These are phyloP conservation scores for Leonotis leonurus DNA, from an alignment of 257 asterid genomes.

Conservation along the genomic window DNA sequence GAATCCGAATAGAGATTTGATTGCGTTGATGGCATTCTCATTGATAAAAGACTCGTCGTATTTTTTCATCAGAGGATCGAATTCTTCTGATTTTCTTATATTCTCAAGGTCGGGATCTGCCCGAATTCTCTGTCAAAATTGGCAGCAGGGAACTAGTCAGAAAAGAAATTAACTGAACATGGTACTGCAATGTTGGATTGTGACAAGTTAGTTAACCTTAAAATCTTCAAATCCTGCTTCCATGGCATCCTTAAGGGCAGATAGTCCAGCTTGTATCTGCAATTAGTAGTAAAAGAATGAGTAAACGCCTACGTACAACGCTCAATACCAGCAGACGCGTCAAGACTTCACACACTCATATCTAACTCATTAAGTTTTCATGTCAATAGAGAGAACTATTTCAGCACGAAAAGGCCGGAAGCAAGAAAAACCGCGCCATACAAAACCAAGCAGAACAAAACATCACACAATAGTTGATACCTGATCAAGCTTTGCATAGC, in stretches of 20 bases:
- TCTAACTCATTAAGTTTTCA: not conserved
- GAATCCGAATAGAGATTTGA: conserved; percentile 84
- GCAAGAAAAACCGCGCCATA: too few relatives aligned
- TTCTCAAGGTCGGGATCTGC: conserved; percentile 82
- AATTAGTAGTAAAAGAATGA: not conserved
- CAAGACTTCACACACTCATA: not conserved
- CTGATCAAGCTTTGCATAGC: conserved; percentile 89
- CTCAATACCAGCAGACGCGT: not conserved
- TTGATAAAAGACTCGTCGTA: conserved; percentile 89
- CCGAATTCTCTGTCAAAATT: conserved; percentile 58
- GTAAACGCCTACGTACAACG: not conserved
- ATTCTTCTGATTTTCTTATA: conserved; percentile 54
- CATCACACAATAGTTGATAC: conserved; percentile 26
- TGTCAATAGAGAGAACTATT: too few relatives aligned
- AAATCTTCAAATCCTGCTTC: conserved; percentile 63
- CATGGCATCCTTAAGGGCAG: conserved; percentile 70
- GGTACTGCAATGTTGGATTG: not conserved
- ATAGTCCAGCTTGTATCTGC: conserved; percentile 84
- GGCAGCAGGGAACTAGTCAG: not conserved
- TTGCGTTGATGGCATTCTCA: conserved; percentile 83
- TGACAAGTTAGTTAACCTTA: conserved; percentile 31
- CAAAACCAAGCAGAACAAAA: not conserved
- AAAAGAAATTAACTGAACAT: not conserved
- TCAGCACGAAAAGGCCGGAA: not conserved
- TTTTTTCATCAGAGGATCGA: conserved; percentile 63